phyloP scores from a whole-genome alignment of 352 stramenopile genomes.

The Phytopythium litorale region DNA sequence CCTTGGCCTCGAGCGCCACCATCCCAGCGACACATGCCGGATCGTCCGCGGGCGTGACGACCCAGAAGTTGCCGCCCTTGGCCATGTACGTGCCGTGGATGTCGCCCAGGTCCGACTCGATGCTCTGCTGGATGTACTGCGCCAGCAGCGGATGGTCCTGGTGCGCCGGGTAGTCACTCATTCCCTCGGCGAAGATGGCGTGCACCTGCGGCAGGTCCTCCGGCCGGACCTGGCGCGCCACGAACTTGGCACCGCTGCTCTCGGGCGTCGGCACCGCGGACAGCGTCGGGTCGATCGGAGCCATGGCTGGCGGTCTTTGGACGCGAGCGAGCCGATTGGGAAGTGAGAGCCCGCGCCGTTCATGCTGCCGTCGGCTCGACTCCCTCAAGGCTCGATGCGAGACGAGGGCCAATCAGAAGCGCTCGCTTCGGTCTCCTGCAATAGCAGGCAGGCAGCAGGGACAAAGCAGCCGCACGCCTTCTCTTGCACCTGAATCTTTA shows the following conservation, averaged over 20 bases:
- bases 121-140: constrained; percentile 18
- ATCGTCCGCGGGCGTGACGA: constrained; percentile 19
- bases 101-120: constrained; percentile 30
- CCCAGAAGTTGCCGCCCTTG: constrained; percentile 43
- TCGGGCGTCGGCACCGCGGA: not conserved
- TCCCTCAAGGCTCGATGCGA: too few relatives aligned
- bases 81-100: constrained; percentile 34
- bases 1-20: constrained; percentile 25
- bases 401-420: not conserved
- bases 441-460: too few relatives aligned
- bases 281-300: not conserved
- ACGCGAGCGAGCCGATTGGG: not conserved
- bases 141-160: constrained; percentile 8
- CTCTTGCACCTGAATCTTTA: not conserved
- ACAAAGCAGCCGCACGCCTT: not conserved
- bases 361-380: not conserved
- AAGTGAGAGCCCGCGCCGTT: not conserved
- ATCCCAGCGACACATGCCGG: constrained; percentile 20
- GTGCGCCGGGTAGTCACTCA: constrained; percentile 21
- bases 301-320: not conserved
- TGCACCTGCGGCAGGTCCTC: constrained; percentile 25
- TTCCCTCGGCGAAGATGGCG: constrained; percentile 23
- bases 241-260: constrained; percentile 3
- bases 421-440: too few relatives aligned
- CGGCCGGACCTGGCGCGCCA: constrained; percentile 18